phyloP scores from a whole-genome alignment of 2,329 filamentous ascomycete species.

The Aspergillus sp. region DNA sequence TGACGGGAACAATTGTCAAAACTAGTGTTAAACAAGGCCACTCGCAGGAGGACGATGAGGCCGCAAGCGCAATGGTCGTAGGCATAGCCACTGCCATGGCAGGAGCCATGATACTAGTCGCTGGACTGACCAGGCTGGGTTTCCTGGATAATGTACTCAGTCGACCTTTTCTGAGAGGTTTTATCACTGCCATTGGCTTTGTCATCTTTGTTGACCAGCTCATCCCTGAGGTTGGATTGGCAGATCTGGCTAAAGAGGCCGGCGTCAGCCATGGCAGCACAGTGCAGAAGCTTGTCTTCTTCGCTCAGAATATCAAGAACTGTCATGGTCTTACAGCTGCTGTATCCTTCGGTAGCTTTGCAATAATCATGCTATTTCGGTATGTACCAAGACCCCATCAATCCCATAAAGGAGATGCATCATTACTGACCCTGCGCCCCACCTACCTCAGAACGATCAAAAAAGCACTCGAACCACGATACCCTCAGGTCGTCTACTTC shows the following conservation, averaged over 20 bases:
- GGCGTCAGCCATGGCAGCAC: conserved; percentile 78
- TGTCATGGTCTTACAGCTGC: conserved; percentile 74
- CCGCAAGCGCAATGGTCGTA: conserved; percentile 77
- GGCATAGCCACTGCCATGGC: conserved; percentile 87
- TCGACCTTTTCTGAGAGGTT: conserved; percentile 86
- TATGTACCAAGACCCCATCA: conserved; percentile 43
- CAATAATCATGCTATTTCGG: conserved; percentile 87
- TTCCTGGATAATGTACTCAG: conserved; percentile 95
- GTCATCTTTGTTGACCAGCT: conserved; percentile 95
- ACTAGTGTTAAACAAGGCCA: conserved; percentile 70
- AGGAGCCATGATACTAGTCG: conserved; percentile 83
- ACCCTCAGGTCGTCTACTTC: conserved; percentile 79
- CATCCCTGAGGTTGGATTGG: conserved; percentile 83
- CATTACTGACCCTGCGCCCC: conserved; percentile 12
- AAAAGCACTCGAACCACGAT: conserved; percentile 73
- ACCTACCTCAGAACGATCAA: conserved; percentile 68
- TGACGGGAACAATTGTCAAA: conserved; percentile 85
- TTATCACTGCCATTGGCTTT: conserved; percentile 95
- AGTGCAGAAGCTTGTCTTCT: conserved; percentile 80
- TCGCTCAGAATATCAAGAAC: conserved; percentile 65
- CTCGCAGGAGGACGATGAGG: conserved; percentile 65
- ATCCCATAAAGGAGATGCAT: not conserved
- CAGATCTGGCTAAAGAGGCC: conserved; percentile 61
- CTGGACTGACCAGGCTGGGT: conserved; percentile 80
- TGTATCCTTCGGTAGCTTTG: conserved; percentile 77